These are phyloP conservation scores for Kazachstania psychrophila DNA, from an alignment of 805 yeast species.

Conservation along the genomic window DNA sequence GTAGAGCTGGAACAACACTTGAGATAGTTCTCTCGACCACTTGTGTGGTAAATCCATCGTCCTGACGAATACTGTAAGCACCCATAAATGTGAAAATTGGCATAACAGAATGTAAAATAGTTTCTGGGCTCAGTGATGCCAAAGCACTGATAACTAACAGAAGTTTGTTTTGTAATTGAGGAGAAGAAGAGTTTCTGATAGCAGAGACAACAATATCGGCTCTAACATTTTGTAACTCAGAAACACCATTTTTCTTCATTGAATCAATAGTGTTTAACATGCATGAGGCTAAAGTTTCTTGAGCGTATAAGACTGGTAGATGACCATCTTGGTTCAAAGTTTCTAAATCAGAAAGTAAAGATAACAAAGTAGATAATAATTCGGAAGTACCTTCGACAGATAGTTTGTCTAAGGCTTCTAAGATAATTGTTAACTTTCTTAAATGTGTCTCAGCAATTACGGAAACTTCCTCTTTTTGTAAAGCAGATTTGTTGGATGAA, in stretches of 20 bases:
- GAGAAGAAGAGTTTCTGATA: conserved; percentile 79
- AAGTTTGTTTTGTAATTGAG: conserved; percentile 88
- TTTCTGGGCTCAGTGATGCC: conserved; percentile 84
- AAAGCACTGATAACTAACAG: conserved; percentile 77
- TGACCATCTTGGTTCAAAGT: conserved; percentile 86
- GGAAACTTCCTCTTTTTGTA: conserved; percentile 58
- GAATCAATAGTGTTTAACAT: conserved; percentile 60
- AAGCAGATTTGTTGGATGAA: conserved; percentile 66
- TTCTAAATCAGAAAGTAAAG: conserved; percentile 62
- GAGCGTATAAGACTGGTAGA: conserved; percentile 81
- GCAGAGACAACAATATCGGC: conserved; percentile 88
- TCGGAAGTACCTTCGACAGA: conserved; percentile 32
- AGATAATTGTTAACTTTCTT: conserved; percentile 62
- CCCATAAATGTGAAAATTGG: conserved; percentile 99
- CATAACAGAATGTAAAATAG: conserved; percentile 91
- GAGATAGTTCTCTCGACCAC: conserved; percentile 88
- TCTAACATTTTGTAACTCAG: conserved; percentile 61
- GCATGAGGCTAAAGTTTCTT: conserved; percentile 82
- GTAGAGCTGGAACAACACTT: conserved; percentile 84
- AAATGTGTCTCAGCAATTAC: conserved; percentile 70
- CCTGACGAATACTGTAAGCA: conserved; percentile 92
- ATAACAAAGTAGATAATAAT: conserved; percentile 45
- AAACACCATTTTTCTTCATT: conserved; percentile 35
- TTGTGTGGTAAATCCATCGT: conserved; percentile 87
- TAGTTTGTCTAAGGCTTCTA: conserved; percentile 65